These are phyloP conservation scores for Rutstroemia sp. DNA, from an alignment of 2,329 filamentous ascomycete genomes.

Conservation along the genomic window DNA sequence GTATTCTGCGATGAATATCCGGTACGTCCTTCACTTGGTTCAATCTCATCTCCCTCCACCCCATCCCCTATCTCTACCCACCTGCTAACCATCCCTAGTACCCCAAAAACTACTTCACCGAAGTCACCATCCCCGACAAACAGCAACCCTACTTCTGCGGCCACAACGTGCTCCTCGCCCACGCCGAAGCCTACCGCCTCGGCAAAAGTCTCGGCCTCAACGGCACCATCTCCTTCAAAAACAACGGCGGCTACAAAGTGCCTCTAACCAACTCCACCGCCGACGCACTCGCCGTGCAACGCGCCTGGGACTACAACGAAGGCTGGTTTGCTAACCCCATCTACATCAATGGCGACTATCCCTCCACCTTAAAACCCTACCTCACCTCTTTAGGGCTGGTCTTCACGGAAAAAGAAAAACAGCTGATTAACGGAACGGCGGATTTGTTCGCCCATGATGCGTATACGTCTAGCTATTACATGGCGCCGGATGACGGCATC, in stretches of 20 bases:
- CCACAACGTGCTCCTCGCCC: constrained; percentile 39
- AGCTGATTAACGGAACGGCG: constrained; percentile 40
- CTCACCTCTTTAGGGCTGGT: constrained; percentile 35
- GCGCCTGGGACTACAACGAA: constrained; percentile 33
- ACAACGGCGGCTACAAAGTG: constrained; percentile 40
- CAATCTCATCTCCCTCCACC: background rate
- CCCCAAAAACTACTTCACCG: constrained; percentile 32
- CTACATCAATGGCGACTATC: constrained; percentile 44
- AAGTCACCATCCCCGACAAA: constrained; percentile 31
- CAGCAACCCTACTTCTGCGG: constrained; percentile 34
- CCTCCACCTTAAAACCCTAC: constrained; percentile 31
- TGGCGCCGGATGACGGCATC: constrained; percentile 33
- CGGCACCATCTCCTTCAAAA: constrained; percentile 39
- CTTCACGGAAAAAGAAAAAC: constrained; percentile 42
- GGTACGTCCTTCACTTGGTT: background rate
- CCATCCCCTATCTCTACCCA: background rate
- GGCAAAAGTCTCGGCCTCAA: constrained; percentile 45
- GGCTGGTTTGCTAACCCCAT: constrained; percentile 46
- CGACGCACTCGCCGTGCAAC: constrained; percentile 19
- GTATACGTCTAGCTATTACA: constrained; percentile 49
- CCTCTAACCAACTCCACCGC: constrained; percentile 33
- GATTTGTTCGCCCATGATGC: constrained; percentile 52
- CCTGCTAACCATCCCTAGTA: background rate
- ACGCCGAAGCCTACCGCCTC: constrained; percentile 41
- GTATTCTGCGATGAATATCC: constrained; percentile 24